A percentile compares a stretch with the other conserved stretches of the same genome.
These are phyloP conservation scores for Nannochloropsis gaditana DNA, from an alignment of 108 stramenopile genomes.

Conservation along the genomic window DNA sequence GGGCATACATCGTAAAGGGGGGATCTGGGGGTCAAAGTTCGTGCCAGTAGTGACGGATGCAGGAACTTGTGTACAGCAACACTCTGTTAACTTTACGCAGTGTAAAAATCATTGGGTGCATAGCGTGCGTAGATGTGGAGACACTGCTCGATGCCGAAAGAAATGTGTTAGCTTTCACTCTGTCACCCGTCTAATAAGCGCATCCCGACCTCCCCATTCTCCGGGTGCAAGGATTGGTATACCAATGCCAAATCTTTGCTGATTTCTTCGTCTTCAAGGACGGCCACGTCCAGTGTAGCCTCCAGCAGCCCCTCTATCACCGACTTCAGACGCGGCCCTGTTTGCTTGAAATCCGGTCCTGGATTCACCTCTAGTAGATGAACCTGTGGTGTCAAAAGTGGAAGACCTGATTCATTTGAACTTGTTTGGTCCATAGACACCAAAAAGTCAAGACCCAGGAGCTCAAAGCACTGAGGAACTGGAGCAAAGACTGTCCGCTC, in stretches of 20 bases:
- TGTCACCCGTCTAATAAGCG: background rate
- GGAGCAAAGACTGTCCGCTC: constrained; percentile 53
- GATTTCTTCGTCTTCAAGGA: background rate
- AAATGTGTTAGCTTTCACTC: no score
- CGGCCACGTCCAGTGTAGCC: background rate
- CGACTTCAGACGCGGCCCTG: constrained; percentile 24
- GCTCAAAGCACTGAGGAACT: constrained; percentile 48
- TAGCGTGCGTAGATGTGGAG: no score
- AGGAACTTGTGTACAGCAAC: no score
- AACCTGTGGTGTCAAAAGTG: constrained; percentile 22
- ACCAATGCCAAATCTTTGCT: background rate
- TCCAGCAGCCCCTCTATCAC: constrained; percentile 21
- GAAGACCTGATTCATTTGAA: background rate
- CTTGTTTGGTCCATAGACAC: constrained; percentile 27
- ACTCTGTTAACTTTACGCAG: no score
- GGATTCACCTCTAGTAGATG: constrained; percentile 55
- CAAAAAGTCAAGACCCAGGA: constrained; percentile 59
- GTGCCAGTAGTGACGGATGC: no score
- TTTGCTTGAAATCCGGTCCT: constrained; percentile 63
- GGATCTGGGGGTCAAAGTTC: no score
- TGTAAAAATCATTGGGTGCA: no score
- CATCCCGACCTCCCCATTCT: background rate
- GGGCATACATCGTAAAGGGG: no score
- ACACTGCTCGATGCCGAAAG: no score
- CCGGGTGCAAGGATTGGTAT: background rate